Evolutionary conservation across 306 rosid genomes (phyloP).

Genomic region (Vigna radiata): DNA sequence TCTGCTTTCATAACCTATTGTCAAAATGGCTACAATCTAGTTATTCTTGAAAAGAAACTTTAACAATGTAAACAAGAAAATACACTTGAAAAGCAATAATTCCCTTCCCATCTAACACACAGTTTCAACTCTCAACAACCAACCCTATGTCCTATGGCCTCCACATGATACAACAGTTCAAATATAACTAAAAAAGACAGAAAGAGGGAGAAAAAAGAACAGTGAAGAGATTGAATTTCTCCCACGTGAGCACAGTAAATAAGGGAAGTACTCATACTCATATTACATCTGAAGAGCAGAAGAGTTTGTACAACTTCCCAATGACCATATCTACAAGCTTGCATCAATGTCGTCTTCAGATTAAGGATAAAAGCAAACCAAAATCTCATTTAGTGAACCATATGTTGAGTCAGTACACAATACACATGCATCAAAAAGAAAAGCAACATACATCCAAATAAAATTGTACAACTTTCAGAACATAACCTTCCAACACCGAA

Average conservation of each 20-base stretch:
- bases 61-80: slow-evolving; percentile 33
- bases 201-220: neutral
- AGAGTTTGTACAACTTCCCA: slow-evolving; percentile 98
- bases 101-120: slow-evolving; percentile 28
- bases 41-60: slow-evolving; percentile 34
- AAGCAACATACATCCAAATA: slow-evolving; percentile 3
- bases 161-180: neutral
- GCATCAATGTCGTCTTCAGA: slow-evolving; percentile 97
- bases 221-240: neutral
- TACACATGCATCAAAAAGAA: slow-evolving; percentile 1
- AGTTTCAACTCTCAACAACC: slow-evolving; percentile 21
- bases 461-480: neutral
- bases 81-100: slow-evolving; percentile 3
- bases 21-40: slow-evolving; percentile 26
- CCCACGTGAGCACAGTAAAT: neutral
- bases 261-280: slow-evolving; percentile 64
- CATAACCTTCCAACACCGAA: slow-evolving; percentile 4
- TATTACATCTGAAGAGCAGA: slow-evolving; percentile 81
- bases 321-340: slow-evolving; percentile 98
- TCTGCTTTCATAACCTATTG: slow-evolving; percentile 84
- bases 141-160: slow-evolving; percentile 17
- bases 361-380: slow-evolving; percentile 45
- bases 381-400: slow-evolving; percentile 44
- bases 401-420: slow-evolving; percentile 33
- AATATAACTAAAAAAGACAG: slow-evolving; percentile 20